Conservation (phyloP, 139 green algal genomes). For the Chlorella sp. region DNA sequence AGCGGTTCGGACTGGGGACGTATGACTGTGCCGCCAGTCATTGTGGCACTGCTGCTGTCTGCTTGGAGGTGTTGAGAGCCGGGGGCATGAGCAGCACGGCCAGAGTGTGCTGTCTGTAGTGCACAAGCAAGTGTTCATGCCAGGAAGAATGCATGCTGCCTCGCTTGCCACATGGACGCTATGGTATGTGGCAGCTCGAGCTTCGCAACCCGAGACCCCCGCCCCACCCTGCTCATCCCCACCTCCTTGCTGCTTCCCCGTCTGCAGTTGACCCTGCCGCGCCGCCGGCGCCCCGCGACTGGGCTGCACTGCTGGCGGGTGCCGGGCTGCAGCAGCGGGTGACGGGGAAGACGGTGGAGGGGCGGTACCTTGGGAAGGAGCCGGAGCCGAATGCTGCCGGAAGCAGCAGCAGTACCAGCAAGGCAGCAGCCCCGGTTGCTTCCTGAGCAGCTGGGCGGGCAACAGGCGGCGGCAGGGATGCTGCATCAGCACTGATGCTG, state of each 20-base stretch:
- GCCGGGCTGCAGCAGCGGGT: constrained; percentile 60
- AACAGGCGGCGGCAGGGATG: too few species aligned
- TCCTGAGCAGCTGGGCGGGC: neutral
- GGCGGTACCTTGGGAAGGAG: constrained; percentile 71
- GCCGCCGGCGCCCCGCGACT: constrained; percentile 52
- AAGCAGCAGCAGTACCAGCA: neutral
- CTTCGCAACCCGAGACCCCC: too few species aligned
- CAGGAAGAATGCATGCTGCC: too few species aligned
- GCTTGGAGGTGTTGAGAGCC: too few species aligned
- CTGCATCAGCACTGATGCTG: too few species aligned
- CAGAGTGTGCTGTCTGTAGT: too few species aligned
- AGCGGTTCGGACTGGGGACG: neutral
- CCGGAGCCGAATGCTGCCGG: constrained; percentile 43
- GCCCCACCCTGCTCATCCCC: neutral
- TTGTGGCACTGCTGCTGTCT: too few species aligned
- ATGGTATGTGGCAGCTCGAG: too few species aligned
- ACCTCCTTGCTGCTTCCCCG: neutral
- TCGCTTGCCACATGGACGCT: too few species aligned
- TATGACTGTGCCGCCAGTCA: too few species aligned
- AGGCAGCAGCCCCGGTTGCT: neutral
- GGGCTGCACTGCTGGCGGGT: constrained; percentile 45
- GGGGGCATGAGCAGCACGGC: too few species aligned
- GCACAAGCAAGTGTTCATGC: too few species aligned
- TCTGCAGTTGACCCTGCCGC: constrained; percentile 22
- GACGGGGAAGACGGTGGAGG: constrained; percentile 78